Evolutionary conservation across 164 flowering plant genomes (phyloP).

Genomic region (Sedum album): DNA sequence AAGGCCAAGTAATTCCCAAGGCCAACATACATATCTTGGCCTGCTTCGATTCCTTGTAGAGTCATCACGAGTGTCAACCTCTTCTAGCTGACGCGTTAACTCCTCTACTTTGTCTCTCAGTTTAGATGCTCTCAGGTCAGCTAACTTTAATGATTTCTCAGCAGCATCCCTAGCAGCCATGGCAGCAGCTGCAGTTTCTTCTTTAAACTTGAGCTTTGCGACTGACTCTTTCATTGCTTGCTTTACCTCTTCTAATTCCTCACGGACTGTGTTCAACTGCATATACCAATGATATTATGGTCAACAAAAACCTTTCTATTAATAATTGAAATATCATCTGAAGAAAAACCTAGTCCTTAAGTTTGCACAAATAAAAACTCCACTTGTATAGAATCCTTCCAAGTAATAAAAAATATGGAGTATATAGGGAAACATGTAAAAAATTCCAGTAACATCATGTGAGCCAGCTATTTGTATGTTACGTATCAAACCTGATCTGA

Average conservation of each 20-base stretch:
- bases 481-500: neutral
- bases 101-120: conserved; percentile 83
- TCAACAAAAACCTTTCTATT: neutral
- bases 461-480: neutral
- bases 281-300: conserved; percentile 11
- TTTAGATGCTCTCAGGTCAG: conserved; percentile 72
- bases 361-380: neutral
- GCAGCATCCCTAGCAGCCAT: conserved; percentile 97
- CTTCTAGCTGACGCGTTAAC: conserved; percentile 75
- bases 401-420: neutral
- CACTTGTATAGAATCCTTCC: neutral
- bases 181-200: conserved; percentile 90
- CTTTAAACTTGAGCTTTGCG: conserved; percentile 82
- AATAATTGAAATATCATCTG: neutral
- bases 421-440: neutral
- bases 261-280: conserved; percentile 59
- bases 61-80: conserved; percentile 49
- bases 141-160: conserved; percentile 75
- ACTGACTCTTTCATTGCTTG: conserved; percentile 63
- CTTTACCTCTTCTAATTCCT: conserved; percentile 77
- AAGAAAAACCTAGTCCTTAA: neutral
- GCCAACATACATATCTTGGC: conserved; percentile 86
- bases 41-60: conserved; percentile 24
- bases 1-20: conserved; percentile 94
- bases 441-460: neutral